Percentiles rank a stretch among this genome's conserved stretches.
Evolutionary conservation across 495 filamentous ascomycete species (phyloP).

Genomic region (Aspergillus mulundensis): DNA sequence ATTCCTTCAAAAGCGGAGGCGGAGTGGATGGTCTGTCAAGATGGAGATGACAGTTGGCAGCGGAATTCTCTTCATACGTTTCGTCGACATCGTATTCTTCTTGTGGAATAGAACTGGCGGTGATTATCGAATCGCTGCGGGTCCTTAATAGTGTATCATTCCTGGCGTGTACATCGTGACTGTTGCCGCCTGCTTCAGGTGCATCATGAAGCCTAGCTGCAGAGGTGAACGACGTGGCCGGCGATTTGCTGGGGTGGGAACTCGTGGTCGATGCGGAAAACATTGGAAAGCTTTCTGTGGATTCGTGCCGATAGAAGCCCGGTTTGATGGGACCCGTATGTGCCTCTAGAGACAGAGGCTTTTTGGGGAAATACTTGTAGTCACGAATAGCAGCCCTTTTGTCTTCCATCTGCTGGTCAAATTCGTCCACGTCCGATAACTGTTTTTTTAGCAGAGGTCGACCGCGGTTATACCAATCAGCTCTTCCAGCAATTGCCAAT

Average conservation of each 20-base stretch:
- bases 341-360: slow-evolving; percentile 40
- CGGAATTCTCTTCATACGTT: slow-evolving; percentile 20
- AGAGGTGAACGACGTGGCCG: slow-evolving; percentile 41
- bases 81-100: slow-evolving; percentile 23
- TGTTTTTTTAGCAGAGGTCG: slow-evolving; percentile 25
- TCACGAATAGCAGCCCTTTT: slow-evolving; percentile 44
- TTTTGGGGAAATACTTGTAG: slow-evolving; percentile 43
- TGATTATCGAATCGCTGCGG: slow-evolving; percentile 25
- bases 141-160: slow-evolving; percentile 5
- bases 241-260: slow-evolving; percentile 44
- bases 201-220: slow-evolving; percentile 20
- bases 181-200: slow-evolving; percentile 5
- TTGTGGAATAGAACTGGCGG: slow-evolving; percentile 11
- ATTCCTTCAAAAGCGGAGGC: slow-evolving; percentile 35
- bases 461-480: slow-evolving; percentile 37
- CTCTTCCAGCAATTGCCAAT: slow-evolving; percentile 39
- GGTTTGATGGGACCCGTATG: slow-evolving; percentile 31
- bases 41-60: slow-evolving; percentile 28
- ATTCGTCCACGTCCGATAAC: slow-evolving; percentile 39
- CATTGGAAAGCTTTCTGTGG: slow-evolving; percentile 76
- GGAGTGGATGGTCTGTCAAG: slow-evolving; percentile 42
- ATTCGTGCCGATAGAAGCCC: slow-evolving; percentile 60
- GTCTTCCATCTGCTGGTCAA: slow-evolving; percentile 40
- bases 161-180: slow-evolving; percentile 12
- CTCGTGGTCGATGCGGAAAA: slow-evolving; percentile 74